phyloP scores from a whole-genome alignment of 2,329 filamentous ascomycete genomes.

The Thyridium curvatum region DNA sequence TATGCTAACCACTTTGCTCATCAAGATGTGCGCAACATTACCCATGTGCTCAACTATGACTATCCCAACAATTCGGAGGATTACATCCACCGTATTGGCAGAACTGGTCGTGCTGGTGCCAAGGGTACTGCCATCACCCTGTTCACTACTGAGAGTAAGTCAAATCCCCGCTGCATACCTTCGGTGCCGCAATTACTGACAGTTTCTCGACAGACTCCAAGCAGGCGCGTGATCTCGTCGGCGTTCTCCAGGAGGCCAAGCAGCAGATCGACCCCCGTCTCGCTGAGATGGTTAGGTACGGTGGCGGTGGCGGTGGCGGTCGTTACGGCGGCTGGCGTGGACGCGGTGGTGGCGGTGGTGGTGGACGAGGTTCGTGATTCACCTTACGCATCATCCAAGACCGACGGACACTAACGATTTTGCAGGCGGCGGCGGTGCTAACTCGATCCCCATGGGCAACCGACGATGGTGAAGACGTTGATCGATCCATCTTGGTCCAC shows the following conservation, averaged over 20 bases:
- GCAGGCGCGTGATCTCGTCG: constrained; percentile 93
- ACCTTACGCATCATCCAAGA: too few species aligned
- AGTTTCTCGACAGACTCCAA: constrained; percentile 59
- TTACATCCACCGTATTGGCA: constrained; percentile 94
- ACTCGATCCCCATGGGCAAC: constrained; percentile 42
- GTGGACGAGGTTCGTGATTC: constrained; percentile 21
- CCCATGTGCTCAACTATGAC: constrained; percentile 99
- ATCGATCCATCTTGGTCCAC: constrained; percentile 1
- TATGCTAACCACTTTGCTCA: constrained; percentile 70
- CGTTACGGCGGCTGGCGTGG: constrained; percentile 67
- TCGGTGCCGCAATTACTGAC: too few species aligned
- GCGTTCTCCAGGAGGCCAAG: constrained; percentile 91
- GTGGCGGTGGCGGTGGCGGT: constrained; percentile 74
- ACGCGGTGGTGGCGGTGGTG: constrained; percentile 38
- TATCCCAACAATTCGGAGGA: constrained; percentile 99
- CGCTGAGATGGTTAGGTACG: constrained; percentile 90
- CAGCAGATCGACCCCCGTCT: constrained; percentile 96
- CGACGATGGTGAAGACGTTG: constrained; percentile 40
- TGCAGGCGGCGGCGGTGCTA: constrained; percentile 29
- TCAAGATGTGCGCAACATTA: constrained; percentile 99
- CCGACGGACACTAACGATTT: constrained; percentile 3
- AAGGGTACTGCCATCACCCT: constrained; percentile 96
- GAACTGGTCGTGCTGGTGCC: constrained; percentile 91
- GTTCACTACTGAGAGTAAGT: constrained; percentile 98
- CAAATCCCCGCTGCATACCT: not conserved